These are phyloP conservation scores for Talaromyces sp. DNA, from an alignment of 2,329 filamentous ascomycete genomes.

Conservation along the genomic window DNA sequence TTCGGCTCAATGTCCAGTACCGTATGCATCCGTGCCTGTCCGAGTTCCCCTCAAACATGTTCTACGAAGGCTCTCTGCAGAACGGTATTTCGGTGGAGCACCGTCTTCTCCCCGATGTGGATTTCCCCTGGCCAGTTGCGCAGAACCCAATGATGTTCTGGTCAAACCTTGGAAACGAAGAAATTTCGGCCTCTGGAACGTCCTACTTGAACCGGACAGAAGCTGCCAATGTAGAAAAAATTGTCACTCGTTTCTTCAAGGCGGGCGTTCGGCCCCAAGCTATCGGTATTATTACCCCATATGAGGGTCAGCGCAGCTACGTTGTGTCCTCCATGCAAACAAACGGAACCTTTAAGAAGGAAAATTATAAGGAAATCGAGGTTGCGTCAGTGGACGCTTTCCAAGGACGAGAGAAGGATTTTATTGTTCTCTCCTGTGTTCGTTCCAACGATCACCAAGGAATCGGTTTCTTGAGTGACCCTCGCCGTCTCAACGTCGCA, in stretches of 20 bases:
- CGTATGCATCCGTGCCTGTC: conserved; percentile 98
- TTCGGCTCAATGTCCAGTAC: conserved; percentile 93
- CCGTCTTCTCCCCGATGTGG: conserved; percentile 83
- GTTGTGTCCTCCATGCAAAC: conserved; percentile 99
- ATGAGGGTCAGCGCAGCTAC: conserved; percentile 96
- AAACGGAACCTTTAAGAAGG: conserved; percentile 94
- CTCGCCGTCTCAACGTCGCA: conserved; percentile 92
- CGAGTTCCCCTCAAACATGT: conserved; percentile 98
- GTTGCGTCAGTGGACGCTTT: conserved; percentile 98
- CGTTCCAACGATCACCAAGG: conserved; percentile 98
- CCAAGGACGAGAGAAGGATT: conserved; percentile 98
- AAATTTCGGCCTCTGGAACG: conserved; percentile 95
- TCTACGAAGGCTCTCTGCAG: conserved; percentile 94
- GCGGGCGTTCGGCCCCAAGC: conserved; percentile 89
- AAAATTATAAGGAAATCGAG: conserved; percentile 97
- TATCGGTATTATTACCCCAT: conserved; percentile 97
- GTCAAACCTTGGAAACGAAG: conserved; percentile 95
- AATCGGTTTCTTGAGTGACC: conserved; percentile 97
- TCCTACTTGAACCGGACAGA: conserved; percentile 98
- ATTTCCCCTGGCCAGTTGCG: conserved; percentile 93
- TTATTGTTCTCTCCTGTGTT: conserved; percentile 95
- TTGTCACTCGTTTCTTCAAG: conserved; percentile 97
- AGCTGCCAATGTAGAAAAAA: conserved; percentile 95
- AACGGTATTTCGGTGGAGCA: conserved; percentile 91
- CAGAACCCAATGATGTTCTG: conserved; percentile 99